Percentiles rank a stretch among this genome's conserved stretches.
phyloP scores from a whole-genome alignment of 768 basidiomycete species.

The Lactarius akahatsu region DNA sequence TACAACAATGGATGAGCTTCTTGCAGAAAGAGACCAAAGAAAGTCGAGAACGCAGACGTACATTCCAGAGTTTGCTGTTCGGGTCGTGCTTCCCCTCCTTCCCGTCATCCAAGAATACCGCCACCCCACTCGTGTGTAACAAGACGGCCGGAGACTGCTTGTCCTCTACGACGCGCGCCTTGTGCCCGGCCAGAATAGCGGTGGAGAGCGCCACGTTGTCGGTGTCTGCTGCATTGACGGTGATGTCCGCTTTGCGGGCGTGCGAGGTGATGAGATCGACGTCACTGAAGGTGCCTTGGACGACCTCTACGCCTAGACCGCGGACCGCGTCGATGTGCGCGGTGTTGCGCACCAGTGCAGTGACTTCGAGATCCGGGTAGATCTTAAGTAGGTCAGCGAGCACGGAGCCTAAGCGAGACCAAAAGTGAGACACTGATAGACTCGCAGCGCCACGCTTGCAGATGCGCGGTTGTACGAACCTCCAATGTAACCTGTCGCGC shows the following conservation, averaged over 20 bases:
- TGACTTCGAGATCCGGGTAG: conserved; percentile 14
- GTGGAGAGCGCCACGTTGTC: conserved; percentile 13
- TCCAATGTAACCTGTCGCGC: conserved; percentile 24
- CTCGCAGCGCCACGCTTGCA: neutral
- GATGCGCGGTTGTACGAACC: conserved; percentile 1
- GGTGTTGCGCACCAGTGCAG: conserved; percentile 22
- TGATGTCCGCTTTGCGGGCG: conserved; percentile 14
- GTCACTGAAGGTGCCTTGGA: conserved; percentile 19
- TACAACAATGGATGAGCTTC: neutral
- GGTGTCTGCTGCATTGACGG: conserved; percentile 10
- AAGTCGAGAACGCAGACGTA: neutral
- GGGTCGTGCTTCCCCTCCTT: conserved; percentile 20
- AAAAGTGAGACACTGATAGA: neutral
- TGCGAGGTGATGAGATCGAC: conserved; percentile 5
- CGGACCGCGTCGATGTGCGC: neutral
- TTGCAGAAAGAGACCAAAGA: neutral
- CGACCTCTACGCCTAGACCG: conserved; percentile 1
- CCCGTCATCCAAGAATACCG: conserved; percentile 6
- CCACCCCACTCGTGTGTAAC: conserved; percentile 23
- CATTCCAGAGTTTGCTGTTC: conserved; percentile 17
- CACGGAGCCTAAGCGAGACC: conserved; percentile 9
- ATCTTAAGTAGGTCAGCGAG: conserved; percentile 7
- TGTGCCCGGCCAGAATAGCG: conserved; percentile 22
- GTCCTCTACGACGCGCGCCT: conserved; percentile 14
- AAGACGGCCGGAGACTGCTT: conserved; percentile 1